Conservation (phyloP, 2,329 filamentous ascomycete genomes). For the Claviceps sp. region DNA sequence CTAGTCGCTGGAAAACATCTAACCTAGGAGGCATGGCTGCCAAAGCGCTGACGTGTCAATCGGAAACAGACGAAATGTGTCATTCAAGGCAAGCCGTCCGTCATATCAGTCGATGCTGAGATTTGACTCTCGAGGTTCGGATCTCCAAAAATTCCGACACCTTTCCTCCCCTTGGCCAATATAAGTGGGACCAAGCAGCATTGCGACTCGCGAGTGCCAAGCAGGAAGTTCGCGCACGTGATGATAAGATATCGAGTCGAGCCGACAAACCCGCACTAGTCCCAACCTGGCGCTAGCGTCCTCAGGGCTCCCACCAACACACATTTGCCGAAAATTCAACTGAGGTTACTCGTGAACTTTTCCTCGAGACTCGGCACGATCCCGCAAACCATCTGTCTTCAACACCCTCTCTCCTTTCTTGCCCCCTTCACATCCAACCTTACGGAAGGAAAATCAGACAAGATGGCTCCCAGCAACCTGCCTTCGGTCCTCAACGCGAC, state of each 20-base stretch:
- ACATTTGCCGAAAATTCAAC: conserved; percentile 25
- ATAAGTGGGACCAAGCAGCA: neutral
- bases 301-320: conserved; percentile 24
- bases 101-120: neutral
- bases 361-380: conserved; percentile 15
- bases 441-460: conserved; percentile 37
- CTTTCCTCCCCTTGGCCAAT: neutral
- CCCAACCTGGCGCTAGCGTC: conserved; percentile 12
- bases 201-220: neutral
- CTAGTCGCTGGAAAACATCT: conserved; percentile 44
- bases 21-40: conserved; percentile 54
- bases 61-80: neutral
- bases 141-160: conserved; percentile 22
- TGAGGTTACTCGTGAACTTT: conserved; percentile 29
- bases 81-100: neutral
- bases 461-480: conserved; percentile 91
- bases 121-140: neutral
- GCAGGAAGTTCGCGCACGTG: conserved; percentile 21
- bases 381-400: conserved; percentile 8
- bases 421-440: conserved; percentile 16
- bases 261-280: conserved; percentile 10
- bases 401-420: conserved; percentile 14
- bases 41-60: neutral
- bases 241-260: neutral
- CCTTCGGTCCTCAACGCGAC: conserved; percentile 95